Evolutionary conservation across 176 grass and related monocot species (phyloP), one percentile per base, ranked within the genome.

Genomic region (Panicum miliaceum): DNA sequence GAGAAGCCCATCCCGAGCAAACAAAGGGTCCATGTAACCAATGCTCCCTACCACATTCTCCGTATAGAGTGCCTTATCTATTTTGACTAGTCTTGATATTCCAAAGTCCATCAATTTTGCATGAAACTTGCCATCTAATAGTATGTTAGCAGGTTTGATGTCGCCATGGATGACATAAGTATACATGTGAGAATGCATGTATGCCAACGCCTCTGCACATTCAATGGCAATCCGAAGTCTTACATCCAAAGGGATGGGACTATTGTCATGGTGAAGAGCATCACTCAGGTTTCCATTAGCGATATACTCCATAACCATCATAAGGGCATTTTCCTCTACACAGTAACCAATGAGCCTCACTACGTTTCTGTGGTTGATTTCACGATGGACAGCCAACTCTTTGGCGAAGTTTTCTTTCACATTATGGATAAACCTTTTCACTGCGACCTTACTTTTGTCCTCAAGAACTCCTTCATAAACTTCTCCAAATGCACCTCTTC

Each of bases 181-280:
- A 42, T 62, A 65, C 59, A 84, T 84, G 50, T 76, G n/a, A 20
- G 82, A 84, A 32, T 84, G 82, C 71, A 84, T 76, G 60, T 84
- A 84, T 1, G n/a, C 22, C 71, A 84, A 15, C 8, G 82, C 71
- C 16, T 84, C 71, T 4, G 59, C 46, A 76, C 82, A 84, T 15
- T 76, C 71, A 38, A 29, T 47, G 16, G 82, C 46, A 0, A 84
- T 76, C 11, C 47, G 19, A 12, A 84, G 47, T 65, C 82, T 47
- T 32, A 38, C 22, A 14, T 53, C 59, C 35, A 84, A 63, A 1
- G 42, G 8, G 41, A 83, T 48, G 56, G 54, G 41, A 7, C n/a
- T 47, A 12, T 3, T 35, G 20, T 72, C 19, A 23, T 12, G 12
- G 27, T 73, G 81, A 73, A 83, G 81, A 63, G 15, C 27, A 22